A percentile compares a stretch with the other conserved stretches of the same genome.
These are phyloP conservation scores for Sonneratia alba DNA, from an alignment of 345 rosid genomes.

Conservation along the genomic window DNA sequence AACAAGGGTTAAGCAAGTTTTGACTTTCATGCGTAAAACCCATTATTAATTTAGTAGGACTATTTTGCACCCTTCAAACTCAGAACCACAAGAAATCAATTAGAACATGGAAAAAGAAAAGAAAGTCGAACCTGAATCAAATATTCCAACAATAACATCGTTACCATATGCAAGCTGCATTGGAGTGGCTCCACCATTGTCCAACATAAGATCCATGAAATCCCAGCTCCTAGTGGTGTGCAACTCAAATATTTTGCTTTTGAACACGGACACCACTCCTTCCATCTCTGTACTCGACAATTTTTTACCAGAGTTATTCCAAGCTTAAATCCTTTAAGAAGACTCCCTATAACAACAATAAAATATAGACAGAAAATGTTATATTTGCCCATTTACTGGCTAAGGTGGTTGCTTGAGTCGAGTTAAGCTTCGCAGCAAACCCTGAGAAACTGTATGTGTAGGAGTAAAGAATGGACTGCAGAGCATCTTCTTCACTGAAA, in stretches of 20 bases:
- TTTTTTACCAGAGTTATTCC: neutral
- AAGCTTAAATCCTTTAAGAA: neutral
- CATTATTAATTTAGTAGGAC: neutral
- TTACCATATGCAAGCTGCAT: constrained; percentile 33
- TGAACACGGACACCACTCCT: constrained; percentile 42
- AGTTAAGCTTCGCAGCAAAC: constrained; percentile 41
- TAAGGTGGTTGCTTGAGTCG: constrained; percentile 42
- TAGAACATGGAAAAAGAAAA: neutral
- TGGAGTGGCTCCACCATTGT: constrained; percentile 12
- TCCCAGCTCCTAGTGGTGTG: constrained; percentile 78
- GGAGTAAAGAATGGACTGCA: constrained; percentile 42
- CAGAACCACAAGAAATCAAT: neutral
- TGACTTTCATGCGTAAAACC: neutral
- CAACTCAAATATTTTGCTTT: constrained; percentile 37
- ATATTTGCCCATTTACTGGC: constrained; percentile 24
- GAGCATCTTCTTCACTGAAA: constrained; percentile 49
- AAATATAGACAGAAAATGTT: neutral
- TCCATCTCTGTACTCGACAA: constrained; percentile 26
- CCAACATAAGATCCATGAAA: constrained; percentile 48
- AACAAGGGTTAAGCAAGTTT: neutral
- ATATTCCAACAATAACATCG: constrained; percentile 35
- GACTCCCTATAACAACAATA: neutral
- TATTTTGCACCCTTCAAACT: neutral
- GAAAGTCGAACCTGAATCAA: constrained; percentile 36
- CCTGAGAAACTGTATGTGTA: constrained; percentile 63